Base-by-base conservation (phyloP, 768 basidiomycete genomes). In the Leccinum subtestaceum region DNA sequence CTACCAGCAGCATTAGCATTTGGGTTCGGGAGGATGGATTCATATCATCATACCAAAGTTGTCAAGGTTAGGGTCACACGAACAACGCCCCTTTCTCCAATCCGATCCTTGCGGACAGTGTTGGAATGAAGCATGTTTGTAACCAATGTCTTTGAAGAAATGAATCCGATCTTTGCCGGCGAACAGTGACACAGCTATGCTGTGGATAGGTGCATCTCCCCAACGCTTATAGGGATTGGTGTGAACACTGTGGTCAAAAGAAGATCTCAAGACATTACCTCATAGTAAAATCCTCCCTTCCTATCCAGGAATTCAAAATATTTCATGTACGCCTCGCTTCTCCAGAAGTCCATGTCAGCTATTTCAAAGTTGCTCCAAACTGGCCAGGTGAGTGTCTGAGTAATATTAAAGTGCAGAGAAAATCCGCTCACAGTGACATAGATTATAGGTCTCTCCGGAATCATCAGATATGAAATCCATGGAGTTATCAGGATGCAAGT, bases 301-400 rank as follows among this genome's bases (percentile, higher is more conserved):
- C 80, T 68, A 55, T 96, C 94, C 19, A 96, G 78, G 70, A 83
- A 84, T 47, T 93, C 87, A 64, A 95, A 96, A 78, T 85, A 96
- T 63, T 88, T 84, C 58, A 76, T 78, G 70, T 97, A 97, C 3
- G 87, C 86, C 60, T 94, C 87, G 13, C 86, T 75, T 64, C 93
- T 80, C 91, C 91, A 95, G 60, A 95, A 83, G 60, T 91, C 86
- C 60, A 95, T 80, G 66, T 86, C 81, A 5, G 81, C 94, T 59
- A 97, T 96, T 71, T 96, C 94, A 66, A 96, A 96, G 73, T 95
- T 97, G 64, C 87, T 91, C 93, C 93, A 95, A 78, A 92, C 91
- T 92, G 27, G 19, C 19, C 21, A 45, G 38, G 11, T 66, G n/a
- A 64, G 50, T 27, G 25, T 52, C 17, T 7, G 15, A 21, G 31